Base-by-base conservation (phyloP, 2,329 filamentous ascomycete species). In the Epichloe sibirici region DNA sequence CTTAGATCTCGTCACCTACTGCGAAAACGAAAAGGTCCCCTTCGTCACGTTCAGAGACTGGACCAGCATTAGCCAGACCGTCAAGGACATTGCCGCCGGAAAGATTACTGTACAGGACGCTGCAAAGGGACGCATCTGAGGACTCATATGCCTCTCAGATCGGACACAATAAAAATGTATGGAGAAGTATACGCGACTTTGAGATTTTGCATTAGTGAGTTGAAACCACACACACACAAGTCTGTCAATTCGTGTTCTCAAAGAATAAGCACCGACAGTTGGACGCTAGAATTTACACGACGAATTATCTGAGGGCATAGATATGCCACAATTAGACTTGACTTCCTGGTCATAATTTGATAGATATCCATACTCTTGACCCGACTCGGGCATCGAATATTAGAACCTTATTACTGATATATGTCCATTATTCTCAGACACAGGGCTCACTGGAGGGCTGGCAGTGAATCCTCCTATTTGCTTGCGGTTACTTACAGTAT, bases 11-110 rank as follows among this genome's bases (percentile, higher is more conserved):
- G 85, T 96, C 57, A 82, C 78, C 13, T 96, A 88, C 71, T 96
- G 91, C 65, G 85, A 90, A 61, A 82, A 81, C 51, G 82, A 95
- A 67, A 80, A 86, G 9, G 83, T 95, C 21, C 90, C 90, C 0
- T 96, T 94, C 67, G 91, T 88, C 13, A 82, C 87, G 3, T 96
- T 96, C 66, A 76, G 87, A 61, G 82, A 90, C 71, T 96, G 91
- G 81, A 79, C 79, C 6, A 81, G 83, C 57, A 95, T 95, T 63
- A 75, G 88, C 47, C 74, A 78, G 56, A 86, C 85, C 34, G 85
- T 88, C 56, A 83, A 88, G 72, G 82, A 85, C 54, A 88, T 96
- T 62, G 77, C 75, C n/a, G 80, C 80, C 35, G 88, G 88, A 25
- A 83, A 85, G 66, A 78, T 77, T 15, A 83, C 76, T 23, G 81